Evolutionary conservation across 202 grass and related monocot species (phyloP).

Genomic region (Zizania palustris): DNA sequence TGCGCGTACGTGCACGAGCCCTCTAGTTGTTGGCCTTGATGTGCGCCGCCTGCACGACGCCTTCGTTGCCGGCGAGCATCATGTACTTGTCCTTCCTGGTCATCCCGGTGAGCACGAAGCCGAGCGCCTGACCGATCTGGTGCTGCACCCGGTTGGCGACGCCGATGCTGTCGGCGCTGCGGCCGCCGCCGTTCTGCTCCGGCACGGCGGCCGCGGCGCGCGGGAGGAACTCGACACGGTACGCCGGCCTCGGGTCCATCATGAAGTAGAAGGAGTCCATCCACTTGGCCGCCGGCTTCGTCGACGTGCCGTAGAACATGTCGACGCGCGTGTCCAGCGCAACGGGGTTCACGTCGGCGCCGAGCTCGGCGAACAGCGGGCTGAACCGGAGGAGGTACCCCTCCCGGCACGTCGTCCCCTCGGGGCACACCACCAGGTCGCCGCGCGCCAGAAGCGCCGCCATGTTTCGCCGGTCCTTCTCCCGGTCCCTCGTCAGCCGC

Average conservation of each 20-base stretch:
- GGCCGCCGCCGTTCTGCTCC: neutral
- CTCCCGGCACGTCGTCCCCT: constrained; percentile 68
- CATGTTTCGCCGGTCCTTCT: constrained; percentile 59
- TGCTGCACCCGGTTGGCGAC: constrained; percentile 64
- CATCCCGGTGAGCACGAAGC: constrained; percentile 53
- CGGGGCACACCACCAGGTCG: constrained; percentile 65
- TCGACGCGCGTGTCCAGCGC: constrained; percentile 50
- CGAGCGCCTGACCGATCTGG: constrained; percentile 54
- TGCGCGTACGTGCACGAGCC: too few relatives aligned
- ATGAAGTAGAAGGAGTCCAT: constrained; percentile 69
- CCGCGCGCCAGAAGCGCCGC: constrained; percentile 43
- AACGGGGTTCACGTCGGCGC: constrained; percentile 52
- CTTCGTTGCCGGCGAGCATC: constrained; percentile 70
- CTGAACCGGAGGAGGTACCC: constrained; percentile 66
- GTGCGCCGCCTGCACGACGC: constrained; percentile 34
- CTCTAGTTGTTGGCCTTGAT: neutral
- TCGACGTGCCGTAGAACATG: constrained; percentile 79
- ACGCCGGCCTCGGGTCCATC: constrained; percentile 65
- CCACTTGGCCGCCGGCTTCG: constrained; percentile 57
- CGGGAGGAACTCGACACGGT: constrained; percentile 54
- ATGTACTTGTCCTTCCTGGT: constrained; percentile 74
- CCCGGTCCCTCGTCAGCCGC: constrained; percentile 57
- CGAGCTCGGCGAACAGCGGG: constrained; percentile 70
- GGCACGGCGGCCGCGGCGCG: neutral
- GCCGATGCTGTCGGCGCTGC: constrained; percentile 39